Conservation (phyloP, 75 land plant species). For the Azolla pinnata region DNA sequence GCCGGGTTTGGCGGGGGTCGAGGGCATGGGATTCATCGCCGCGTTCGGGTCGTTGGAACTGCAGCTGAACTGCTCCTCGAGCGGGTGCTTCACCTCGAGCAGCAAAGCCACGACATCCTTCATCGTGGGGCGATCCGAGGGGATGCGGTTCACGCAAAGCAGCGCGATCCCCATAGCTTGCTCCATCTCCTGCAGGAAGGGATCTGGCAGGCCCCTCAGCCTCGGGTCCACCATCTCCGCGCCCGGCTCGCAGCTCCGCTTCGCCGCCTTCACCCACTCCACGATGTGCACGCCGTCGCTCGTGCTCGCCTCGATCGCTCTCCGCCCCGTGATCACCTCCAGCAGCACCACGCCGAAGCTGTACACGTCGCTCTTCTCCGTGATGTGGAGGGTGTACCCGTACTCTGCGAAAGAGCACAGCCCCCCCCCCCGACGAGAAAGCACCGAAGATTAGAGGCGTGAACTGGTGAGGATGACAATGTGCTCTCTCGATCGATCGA, state of each 20-base stretch:
- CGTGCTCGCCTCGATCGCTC: conserved; percentile 52
- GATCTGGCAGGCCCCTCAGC: conserved; percentile 69
- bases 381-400: conserved; percentile 72
- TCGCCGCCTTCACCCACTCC: conserved; percentile 74
- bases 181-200: conserved; percentile 82
- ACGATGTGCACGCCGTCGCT: conserved; percentile 70
- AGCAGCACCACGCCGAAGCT: conserved; percentile 77
- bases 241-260: conserved; percentile 52
- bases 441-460: too few species aligned
- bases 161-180: conserved; percentile 78
- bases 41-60: too few species aligned
- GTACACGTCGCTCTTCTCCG: conserved; percentile 85
- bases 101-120: conserved; percentile 92
- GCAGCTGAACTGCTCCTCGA: too few species aligned
- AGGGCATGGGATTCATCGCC: too few species aligned
- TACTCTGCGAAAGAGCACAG: conserved; percentile 68
- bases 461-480: too few species aligned
- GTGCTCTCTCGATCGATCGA: too few species aligned
- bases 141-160: conserved; percentile 71
- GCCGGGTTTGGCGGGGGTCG: too few species aligned
- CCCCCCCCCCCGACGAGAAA: too few species aligned
- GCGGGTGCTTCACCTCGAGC: conserved; percentile 69
- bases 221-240: conserved; percentile 51
- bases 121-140: conserved; percentile 80
- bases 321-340: conserved; percentile 68